These are phyloP conservation scores for Cardamine resedifolia DNA, from an alignment of 345 rosid species.

Conservation along the genomic window DNA sequence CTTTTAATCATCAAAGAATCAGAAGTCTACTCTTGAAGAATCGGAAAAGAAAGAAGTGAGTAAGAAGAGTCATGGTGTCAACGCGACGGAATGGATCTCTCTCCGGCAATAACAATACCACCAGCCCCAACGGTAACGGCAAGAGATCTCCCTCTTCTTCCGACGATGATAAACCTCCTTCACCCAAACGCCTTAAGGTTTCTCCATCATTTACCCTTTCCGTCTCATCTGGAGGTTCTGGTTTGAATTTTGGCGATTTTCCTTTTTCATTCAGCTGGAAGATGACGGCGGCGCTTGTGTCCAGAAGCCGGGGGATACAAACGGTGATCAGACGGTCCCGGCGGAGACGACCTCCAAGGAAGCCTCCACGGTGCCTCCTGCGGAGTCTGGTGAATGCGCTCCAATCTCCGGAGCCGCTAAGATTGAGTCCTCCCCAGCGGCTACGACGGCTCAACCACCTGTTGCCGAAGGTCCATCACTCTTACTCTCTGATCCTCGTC, in stretches of 20 bases:
- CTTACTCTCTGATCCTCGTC: background rate
- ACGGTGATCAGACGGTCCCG: conserved; percentile 28
- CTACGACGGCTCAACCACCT: conserved; percentile 46
- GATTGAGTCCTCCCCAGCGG: conserved; percentile 49
- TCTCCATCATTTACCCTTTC: background rate
- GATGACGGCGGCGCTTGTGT: conserved; percentile 48
- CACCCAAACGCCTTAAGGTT: conserved; percentile 83
- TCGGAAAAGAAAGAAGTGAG: conserved; percentile 17
- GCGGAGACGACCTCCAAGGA: conserved; percentile 61
- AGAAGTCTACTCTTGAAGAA: background rate
- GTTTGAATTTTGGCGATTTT: conserved; percentile 25
- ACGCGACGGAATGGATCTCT: conserved; percentile 82
- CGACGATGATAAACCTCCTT: conserved; percentile 61
- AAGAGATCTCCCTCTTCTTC: conserved; percentile 62
- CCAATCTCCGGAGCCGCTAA: conserved; percentile 52
- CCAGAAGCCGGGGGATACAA: conserved; percentile 41
- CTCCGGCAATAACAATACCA: conserved; percentile 41
- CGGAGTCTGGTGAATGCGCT: conserved; percentile 44
- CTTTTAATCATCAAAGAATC: background rate
- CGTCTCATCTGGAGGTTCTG: background rate
- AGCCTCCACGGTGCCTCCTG: conserved; percentile 42
- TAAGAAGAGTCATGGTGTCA: conserved; percentile 76
- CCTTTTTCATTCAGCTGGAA: conserved; percentile 47
- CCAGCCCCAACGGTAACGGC: conserved; percentile 29
- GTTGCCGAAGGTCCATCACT: conserved; percentile 52